These are phyloP conservation scores for Cicer judaicum DNA, from an alignment of 306 rosid species.

Conservation along the genomic window DNA sequence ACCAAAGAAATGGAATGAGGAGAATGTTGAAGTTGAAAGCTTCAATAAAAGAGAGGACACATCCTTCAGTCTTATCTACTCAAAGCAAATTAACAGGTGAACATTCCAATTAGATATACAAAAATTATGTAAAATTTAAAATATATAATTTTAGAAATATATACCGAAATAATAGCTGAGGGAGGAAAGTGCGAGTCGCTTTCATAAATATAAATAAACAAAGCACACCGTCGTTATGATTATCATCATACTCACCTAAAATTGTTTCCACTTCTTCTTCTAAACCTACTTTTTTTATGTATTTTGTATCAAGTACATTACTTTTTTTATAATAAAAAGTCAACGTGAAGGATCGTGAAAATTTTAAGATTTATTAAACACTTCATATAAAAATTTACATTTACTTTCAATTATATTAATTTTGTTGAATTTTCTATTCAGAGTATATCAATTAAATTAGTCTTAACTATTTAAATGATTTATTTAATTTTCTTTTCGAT, in stretches of 20 bases:
- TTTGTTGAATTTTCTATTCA: too few relatives aligned
- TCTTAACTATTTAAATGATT: too few relatives aligned
- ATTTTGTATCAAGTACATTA: too few relatives aligned
- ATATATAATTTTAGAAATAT: too few relatives aligned
- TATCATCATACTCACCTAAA: background rate
- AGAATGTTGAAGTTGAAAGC: constrained; percentile 41
- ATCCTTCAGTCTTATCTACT: constrained; percentile 66
- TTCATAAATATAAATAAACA: constrained; percentile 33
- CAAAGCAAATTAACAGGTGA: constrained; percentile 54
- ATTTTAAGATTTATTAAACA: too few relatives aligned
- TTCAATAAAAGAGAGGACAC: constrained; percentile 41
- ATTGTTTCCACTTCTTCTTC: background rate
- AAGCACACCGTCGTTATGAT: constrained; percentile 18
- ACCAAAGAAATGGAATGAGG: constrained; percentile 49
- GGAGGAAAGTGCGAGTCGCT: constrained; percentile 50
- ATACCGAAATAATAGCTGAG: constrained; percentile 27
- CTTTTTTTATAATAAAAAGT: too few relatives aligned
- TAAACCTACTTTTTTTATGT: background rate
- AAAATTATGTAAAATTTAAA: background rate
- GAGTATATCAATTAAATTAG: too few relatives aligned
- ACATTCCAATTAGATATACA: constrained; percentile 43
- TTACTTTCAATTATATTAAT: too few relatives aligned
- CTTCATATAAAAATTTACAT: too few relatives aligned
- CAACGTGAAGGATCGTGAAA: too few relatives aligned
- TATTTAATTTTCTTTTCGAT: too few relatives aligned